A percentile compares a stretch with the other conserved stretches of the same genome.
Conservation (phyloP, 179 eudicot species). For the Gypsophila paniculata region DNA sequence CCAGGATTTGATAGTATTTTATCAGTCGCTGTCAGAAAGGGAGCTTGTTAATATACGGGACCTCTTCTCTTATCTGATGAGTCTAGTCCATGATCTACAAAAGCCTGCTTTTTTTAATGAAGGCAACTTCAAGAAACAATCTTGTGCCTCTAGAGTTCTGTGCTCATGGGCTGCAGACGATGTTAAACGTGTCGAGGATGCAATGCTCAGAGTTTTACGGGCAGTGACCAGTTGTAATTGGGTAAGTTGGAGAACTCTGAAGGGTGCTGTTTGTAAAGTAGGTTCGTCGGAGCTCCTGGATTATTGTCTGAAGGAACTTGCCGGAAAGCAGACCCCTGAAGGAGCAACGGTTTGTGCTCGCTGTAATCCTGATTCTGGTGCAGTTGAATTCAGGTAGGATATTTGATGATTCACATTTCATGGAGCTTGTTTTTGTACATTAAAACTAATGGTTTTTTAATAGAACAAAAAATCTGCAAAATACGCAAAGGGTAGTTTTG, state of each 20-base stretch:
- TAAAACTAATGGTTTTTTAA: no score
- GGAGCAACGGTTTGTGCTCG: slow-evolving; percentile 57
- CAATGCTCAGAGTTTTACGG: slow-evolving; percentile 72
- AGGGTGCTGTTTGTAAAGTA: slow-evolving; percentile 80
- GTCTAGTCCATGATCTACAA: slow-evolving; percentile 48
- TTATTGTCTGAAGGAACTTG: slow-evolving; percentile 76
- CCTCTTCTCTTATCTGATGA: slow-evolving; percentile 57
- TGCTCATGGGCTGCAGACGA: slow-evolving; percentile 61
- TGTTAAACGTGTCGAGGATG: slow-evolving; percentile 55
- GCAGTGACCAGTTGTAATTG: slow-evolving; percentile 69
- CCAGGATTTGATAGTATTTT: slow-evolving; percentile 69
- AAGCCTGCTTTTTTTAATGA: slow-evolving; percentile 28
- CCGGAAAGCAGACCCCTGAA: slow-evolving; percentile 58
- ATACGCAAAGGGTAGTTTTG: no score
- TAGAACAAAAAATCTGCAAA: no score
- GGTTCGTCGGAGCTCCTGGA: slow-evolving; percentile 80
- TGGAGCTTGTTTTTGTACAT: no score
- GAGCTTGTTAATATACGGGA: slow-evolving; percentile 70
- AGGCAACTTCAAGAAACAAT: slow-evolving; percentile 42
- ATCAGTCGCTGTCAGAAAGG: slow-evolving; percentile 66
- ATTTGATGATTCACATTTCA: no score
- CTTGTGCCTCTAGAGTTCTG: slow-evolving; percentile 38
- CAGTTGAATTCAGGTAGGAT: slow-evolving; percentile 68
- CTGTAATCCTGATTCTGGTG: slow-evolving; percentile 55
- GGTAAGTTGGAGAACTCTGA: slow-evolving; percentile 86